Evolutionary conservation across 2,329 filamentous ascomycete species (phyloP).

Genomic region (Incumbomyces delicatus): DNA sequence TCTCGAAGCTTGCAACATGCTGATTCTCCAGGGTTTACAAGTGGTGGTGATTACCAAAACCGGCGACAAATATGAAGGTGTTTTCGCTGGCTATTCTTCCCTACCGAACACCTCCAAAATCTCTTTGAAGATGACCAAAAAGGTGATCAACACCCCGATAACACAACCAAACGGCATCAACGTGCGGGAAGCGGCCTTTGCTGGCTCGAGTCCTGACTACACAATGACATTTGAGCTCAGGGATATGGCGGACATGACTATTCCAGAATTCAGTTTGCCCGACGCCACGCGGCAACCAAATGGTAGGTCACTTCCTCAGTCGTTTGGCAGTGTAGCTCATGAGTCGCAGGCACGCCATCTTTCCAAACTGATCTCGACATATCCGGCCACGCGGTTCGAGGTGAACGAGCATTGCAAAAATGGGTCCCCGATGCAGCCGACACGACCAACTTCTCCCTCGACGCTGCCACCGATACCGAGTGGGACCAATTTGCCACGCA

Average conservation of each 20-base stretch:
- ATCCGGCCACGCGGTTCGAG: conserved; percentile 58
- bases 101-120: conserved; percentile 46
- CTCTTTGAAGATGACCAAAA: conserved; percentile 57
- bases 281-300: conserved; percentile 47
- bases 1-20: neutral
- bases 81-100: conserved; percentile 48
- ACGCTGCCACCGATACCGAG: conserved; percentile 42
- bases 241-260: conserved; percentile 49
- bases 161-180: conserved; percentile 33
- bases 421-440: conserved; percentile 65
- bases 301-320: conserved; percentile 35
- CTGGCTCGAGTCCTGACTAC: conserved; percentile 36
- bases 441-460: conserved; percentile 60
- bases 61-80: conserved; percentile 52
- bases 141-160: conserved; percentile 30
- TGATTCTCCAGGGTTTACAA: conserved; percentile 40
- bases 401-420: conserved; percentile 66
- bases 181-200: conserved; percentile 29
- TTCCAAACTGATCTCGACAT: conserved; percentile 89
- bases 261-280: conserved; percentile 44
- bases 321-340: conserved; percentile 6
- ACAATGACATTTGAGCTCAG: conserved; percentile 53
- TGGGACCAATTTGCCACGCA: conserved; percentile 97
- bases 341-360: conserved; percentile 48
- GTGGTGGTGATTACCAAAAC: conserved; percentile 48